Conservation (phyloP, 108 stramenopile species). For the Stephanodiscus minutulus region DNA sequence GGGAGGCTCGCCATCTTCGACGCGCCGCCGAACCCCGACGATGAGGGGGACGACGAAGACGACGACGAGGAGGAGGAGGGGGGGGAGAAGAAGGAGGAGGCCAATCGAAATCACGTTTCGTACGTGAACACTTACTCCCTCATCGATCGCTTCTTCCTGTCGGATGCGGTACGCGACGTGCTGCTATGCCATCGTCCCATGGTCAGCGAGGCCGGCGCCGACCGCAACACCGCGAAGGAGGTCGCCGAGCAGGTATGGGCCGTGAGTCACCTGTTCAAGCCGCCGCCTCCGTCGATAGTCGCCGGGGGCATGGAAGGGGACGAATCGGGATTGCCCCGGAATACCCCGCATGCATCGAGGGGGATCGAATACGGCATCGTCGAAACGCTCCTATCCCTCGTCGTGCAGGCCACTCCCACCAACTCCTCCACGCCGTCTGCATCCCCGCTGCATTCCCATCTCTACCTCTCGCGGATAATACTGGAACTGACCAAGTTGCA, state of each 20-base stretch:
- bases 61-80: conserved; percentile 67
- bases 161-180: conserved; percentile 75
- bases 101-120: conserved; percentile 65
- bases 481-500: conserved; percentile 78
- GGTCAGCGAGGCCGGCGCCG: conserved; percentile 71
- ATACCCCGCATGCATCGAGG: conserved; percentile 24
- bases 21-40: conserved; percentile 53
- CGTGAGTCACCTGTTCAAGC: conserved; percentile 53
- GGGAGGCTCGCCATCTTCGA: conserved; percentile 89
- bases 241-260: conserved; percentile 77
- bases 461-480: conserved; percentile 73
- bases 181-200: conserved; percentile 68
- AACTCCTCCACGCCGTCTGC: conserved; percentile 33
- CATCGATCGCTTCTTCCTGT: conserved; percentile 75
- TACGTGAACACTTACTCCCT: conserved; percentile 66
- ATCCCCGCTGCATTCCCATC: conserved; percentile 43
- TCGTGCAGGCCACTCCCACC: conserved; percentile 58
- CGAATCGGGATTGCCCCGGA: neutral
- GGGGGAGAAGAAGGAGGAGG: conserved; percentile 38
- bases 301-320: conserved; percentile 1
- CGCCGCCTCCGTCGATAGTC: neutral
- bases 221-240: conserved; percentile 66
- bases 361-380: conserved; percentile 80
- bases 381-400: conserved; percentile 70
- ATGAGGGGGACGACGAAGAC: conserved; percentile 58